Percentiles rank a stretch among this genome's conserved stretches.
These are phyloP conservation scores for Waltergamsia citrina DNA, from an alignment of 2,329 filamentous ascomycete genomes.

Conservation along the genomic window DNA sequence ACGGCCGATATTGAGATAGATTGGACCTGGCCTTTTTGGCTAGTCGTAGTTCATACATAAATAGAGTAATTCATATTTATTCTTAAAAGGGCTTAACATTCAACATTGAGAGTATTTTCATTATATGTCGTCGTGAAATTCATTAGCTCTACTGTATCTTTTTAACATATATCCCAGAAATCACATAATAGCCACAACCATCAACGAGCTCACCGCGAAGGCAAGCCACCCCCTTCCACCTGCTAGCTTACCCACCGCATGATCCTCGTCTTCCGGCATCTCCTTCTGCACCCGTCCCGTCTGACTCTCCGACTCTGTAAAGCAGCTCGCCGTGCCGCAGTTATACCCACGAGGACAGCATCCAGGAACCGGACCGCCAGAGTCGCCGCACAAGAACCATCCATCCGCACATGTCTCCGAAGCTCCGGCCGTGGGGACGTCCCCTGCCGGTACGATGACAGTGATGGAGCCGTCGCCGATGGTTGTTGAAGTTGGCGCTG, in stretches of 20 bases:
- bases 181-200: not conserved
- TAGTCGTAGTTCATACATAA: no score
- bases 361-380: conserved; percentile 55
- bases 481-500: conserved; percentile 47
- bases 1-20: no score
- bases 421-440: conserved; percentile 29
- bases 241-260: not conserved
- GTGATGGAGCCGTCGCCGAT: conserved; percentile 62
- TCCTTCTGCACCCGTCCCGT: conserved; percentile 50
- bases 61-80: no score
- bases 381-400: conserved; percentile 63
- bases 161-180: no score
- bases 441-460: conserved; percentile 52
- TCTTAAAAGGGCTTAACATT: no score
- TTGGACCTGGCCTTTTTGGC: no score
- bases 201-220: not conserved
- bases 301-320: conserved; percentile 38
- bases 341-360: conserved; percentile 75
- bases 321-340: conserved; percentile 67
- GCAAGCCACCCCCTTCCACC: not conserved
- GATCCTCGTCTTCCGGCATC: conserved; percentile 22
- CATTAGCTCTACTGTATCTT: no score
- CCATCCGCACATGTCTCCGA: conserved; percentile 58
- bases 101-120: no score
- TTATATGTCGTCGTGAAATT: no score